Percentiles rank a stretch among this genome's conserved stretches.
phyloP scores from a whole-genome alignment of 176 grass and related monocot species.

The Melocanna baccifera region DNA sequence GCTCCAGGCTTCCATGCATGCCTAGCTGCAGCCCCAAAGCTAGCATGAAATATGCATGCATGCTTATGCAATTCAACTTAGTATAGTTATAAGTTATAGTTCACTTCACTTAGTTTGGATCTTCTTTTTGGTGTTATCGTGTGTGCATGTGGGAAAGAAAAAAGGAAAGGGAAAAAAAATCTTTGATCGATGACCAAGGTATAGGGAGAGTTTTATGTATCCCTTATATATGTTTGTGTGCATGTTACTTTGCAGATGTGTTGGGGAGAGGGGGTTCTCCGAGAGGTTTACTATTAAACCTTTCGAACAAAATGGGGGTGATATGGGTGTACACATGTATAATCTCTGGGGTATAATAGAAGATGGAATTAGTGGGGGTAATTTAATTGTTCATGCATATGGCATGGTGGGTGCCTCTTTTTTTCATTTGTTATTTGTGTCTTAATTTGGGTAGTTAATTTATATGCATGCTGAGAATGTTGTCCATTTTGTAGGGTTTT shows the following conservation, averaged over 20 bases:
- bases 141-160: conserved; percentile 11
- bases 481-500: not conserved
- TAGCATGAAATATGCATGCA: conserved; percentile 45
- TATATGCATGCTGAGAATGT: not conserved
- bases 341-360: conserved; percentile 38
- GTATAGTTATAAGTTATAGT: conserved; percentile 50
- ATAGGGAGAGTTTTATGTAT: conserved; percentile 65
- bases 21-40: not conserved
- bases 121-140: conserved; percentile 12
- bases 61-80: conserved; percentile 23
- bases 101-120: not conserved
- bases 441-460: not conserved
- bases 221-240: conserved; percentile 36
- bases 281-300: conserved; percentile 17
- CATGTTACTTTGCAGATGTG: conserved; percentile 2
- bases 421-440: not conserved
- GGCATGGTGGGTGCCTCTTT: not conserved
- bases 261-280: not conserved
- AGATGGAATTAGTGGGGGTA: conserved; percentile 6
- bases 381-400: conserved; percentile 4
- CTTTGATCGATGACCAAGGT: not conserved
- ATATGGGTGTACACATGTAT: conserved; percentile 35
- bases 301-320: not conserved
- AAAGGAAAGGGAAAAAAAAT: not conserved
- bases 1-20: conserved; percentile 1